A percentile compares a stretch with the other conserved stretches of the same genome.
Evolutionary conservation across 805 yeast genomes (phyloP).

Genomic region (Nematodospora valgi): DNA sequence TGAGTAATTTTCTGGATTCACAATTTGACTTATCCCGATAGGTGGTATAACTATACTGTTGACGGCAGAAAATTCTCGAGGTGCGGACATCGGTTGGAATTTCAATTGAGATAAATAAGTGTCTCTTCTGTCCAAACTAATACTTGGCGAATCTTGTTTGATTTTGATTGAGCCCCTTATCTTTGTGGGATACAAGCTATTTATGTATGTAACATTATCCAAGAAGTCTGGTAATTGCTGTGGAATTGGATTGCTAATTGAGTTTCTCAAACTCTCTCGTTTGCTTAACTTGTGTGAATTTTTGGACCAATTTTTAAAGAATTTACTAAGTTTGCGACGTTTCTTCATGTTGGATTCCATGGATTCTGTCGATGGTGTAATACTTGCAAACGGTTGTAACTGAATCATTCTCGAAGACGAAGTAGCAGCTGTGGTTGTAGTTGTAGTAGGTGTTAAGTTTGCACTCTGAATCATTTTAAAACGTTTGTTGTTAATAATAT

Average conservation of each 20-base stretch:
- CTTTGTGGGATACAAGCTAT: slow-evolving; percentile 4
- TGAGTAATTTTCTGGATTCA: slow-evolving; percentile 4
- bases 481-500: neutral
- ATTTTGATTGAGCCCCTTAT: slow-evolving; percentile 2
- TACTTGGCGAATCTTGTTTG: slow-evolving; percentile 5
- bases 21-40: slow-evolving; percentile 2
- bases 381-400: too few relatives aligned
- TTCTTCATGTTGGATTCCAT: neutral
- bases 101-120: slow-evolving; percentile 1
- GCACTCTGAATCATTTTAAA: neutral
- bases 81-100: slow-evolving; percentile 1
- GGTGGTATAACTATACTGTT: slow-evolving; percentile 11
- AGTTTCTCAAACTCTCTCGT: neutral
- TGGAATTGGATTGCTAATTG: slow-evolving; percentile 2
- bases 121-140: slow-evolving; percentile 1
- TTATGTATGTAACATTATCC: slow-evolving; percentile 1
- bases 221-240: neutral
- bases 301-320: slow-evolving; percentile 3
- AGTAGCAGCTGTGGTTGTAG: neutral
- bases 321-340: slow-evolving; percentile 2
- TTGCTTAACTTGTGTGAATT: neutral
- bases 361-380: too few relatives aligned
- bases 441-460: neutral
- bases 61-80: slow-evolving; percentile 3
- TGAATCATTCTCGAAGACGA: neutral